Base-by-base conservation (phyloP, 495 filamentous ascomycete genomes). In the Apiosordaria backusii region DNA sequence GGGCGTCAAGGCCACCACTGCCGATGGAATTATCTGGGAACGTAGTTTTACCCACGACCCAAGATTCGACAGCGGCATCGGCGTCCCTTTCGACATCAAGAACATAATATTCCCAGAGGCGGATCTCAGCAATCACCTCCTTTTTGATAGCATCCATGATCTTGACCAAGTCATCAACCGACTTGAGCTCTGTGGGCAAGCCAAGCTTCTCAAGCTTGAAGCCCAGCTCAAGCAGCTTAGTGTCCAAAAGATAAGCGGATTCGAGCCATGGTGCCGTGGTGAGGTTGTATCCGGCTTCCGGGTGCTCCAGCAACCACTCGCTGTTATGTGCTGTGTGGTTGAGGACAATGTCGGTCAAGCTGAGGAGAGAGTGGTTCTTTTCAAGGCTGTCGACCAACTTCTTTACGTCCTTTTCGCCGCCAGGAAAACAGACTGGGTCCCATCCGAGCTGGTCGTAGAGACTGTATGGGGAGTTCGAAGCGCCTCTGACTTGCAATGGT, bases 311-410 rank as follows among this genome's bases (percentile, higher is more conserved):
- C 19, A 99, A 81, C 96, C 96, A 99, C 66, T 88, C 85, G 77
- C 90, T 97, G 76, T 98, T 97, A 76, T 97, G 84, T 3, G 96
- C 96, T 24, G 96, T 99, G 76, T 99, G 96, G 69, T 99, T 99
- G 86, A 92, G 94, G 24, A 99, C 96, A 58, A 99, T 93, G 74
- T 99, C 96, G 2, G 95, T 97, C 80, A 99, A 76, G 68, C 90
- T 92, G 57, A 98, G 82, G 58, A 99, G 79, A 0, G 90, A 90
- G 74, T 94, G 87, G 52, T 96, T 87, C 26, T 89, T 86, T 74
- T 96, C 91, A 86, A 99, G 90, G 74, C 85, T 90, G 23, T 85
- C 76, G 60, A 96, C 86, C 78, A 99, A 81, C 23, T 85, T 79
- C 63, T 87, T 79, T 61, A 98, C 84, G 76, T 98, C 93, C 64